Evolutionary conservation across 2,329 filamentous ascomycete genomes (phyloP).

Genomic region (Sphaerulina populicola): DNA sequence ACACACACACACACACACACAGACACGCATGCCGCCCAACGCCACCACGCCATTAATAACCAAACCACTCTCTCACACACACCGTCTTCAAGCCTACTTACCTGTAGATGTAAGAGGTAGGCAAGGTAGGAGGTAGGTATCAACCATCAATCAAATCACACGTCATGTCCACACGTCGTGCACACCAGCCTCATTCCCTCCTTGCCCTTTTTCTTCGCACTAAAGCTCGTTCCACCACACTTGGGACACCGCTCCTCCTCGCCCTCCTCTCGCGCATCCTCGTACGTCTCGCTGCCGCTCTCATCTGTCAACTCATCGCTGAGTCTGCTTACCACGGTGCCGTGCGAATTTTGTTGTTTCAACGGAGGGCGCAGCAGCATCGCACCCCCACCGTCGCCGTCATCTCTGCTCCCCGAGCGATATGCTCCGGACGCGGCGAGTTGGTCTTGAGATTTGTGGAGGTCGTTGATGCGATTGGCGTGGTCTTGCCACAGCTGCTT

Average conservation of each 20-base stretch:
- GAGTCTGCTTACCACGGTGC: constrained; percentile 47
- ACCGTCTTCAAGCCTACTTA: no score
- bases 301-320: constrained; percentile 47
- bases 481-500: constrained; percentile 29
- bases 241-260: constrained; percentile 40
- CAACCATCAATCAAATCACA: no score
- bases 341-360: constrained; percentile 26
- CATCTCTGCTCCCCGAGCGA: not conserved
- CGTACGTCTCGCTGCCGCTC: constrained; percentile 30
- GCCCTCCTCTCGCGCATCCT: constrained; percentile 35
- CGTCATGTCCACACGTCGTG: not conserved
- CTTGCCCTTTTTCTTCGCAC: constrained; percentile 49
- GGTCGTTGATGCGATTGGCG: constrained; percentile 15
- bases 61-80: no score
- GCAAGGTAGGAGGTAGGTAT: no score
- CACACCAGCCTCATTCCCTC: constrained; percentile 48
- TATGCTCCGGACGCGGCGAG: not conserved
- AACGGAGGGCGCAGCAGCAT: constrained; percentile 21
- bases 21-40: not conserved
- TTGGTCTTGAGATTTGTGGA: constrained; percentile 12
- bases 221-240: constrained; percentile 56
- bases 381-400: not conserved
- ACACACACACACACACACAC: not conserved
- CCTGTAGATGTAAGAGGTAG: no score
- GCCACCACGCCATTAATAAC: not conserved